These are phyloP conservation scores for Paecilomyces formosus DNA, from an alignment of 2,329 filamentous ascomycete genomes.

Conservation along the genomic window DNA sequence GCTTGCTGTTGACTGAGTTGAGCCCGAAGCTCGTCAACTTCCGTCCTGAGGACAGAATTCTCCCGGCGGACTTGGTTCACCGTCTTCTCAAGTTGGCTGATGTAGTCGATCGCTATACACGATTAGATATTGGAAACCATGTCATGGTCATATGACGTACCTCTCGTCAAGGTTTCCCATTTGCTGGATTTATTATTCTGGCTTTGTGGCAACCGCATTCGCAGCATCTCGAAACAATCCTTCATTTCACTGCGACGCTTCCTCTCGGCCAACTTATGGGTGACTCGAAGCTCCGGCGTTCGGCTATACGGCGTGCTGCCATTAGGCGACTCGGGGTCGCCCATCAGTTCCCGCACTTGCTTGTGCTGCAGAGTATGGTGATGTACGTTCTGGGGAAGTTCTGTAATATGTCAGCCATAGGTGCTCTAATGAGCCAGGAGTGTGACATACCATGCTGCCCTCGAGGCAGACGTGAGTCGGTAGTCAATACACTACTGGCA, in stretches of 20 bases:
- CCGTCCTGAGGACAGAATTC: conserved; percentile 25
- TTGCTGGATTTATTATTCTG: conserved; percentile 47
- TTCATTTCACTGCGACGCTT: conserved; percentile 48
- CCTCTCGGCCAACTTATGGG: conserved; percentile 44
- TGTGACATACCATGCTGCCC: conserved; percentile 40
- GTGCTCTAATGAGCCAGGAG: neutral
- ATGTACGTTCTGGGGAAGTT: conserved; percentile 40
- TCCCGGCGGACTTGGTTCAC: conserved; percentile 31
- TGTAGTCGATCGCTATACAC: conserved; percentile 40
- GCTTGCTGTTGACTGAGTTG: conserved; percentile 29
- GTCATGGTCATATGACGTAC: conserved; percentile 17
- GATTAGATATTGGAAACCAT: conserved; percentile 8
- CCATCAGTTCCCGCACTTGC: conserved; percentile 40
- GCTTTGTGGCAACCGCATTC: conserved; percentile 36
- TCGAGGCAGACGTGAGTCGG: conserved; percentile 39
- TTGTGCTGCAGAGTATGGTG: conserved; percentile 43
- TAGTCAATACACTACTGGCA: conserved; percentile 41
- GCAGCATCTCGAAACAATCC: conserved; percentile 42
- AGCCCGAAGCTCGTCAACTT: conserved; percentile 31
- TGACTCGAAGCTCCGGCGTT: conserved; percentile 43
- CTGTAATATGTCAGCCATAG: conserved; percentile 16
- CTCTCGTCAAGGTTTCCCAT: conserved; percentile 44
- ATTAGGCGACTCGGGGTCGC: conserved; percentile 35
- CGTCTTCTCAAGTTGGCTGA: conserved; percentile 36
- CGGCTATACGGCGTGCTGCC: conserved; percentile 41